Conservation (phyloP, 2,329 filamentous ascomycete genomes). For the Calonectria montana region DNA sequence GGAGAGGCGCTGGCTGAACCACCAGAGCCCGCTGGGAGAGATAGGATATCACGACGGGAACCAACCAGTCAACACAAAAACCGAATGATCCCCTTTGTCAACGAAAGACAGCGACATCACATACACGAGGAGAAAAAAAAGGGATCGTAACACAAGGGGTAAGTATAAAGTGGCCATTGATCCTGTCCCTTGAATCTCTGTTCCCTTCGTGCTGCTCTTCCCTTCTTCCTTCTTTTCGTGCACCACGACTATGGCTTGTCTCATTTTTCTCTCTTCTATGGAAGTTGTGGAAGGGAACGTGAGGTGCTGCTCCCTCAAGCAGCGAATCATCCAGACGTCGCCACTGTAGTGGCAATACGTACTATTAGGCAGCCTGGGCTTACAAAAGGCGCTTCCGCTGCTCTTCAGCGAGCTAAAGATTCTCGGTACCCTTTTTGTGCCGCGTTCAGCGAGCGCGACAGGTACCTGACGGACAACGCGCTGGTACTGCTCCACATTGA, state of each 20-base stretch:
- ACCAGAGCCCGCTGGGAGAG: neutral
- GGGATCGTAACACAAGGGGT: neutral
- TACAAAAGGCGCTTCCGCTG: neutral
- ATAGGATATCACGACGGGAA: constrained; percentile 9
- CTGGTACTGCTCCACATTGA: constrained; percentile 10
- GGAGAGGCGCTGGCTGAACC: neutral
- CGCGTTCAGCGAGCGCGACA: constrained; percentile 1
- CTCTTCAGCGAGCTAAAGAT: neutral
- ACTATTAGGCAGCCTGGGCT: neutral
- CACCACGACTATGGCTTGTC: neutral
- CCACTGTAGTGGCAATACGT: neutral
- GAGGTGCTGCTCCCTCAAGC: neutral
- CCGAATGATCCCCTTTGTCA: neutral
- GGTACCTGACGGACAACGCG: neutral
- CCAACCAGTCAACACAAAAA: neutral
- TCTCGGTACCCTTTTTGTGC: neutral
- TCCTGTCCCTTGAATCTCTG: neutral
- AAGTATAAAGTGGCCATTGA: neutral
- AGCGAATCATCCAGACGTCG: neutral
- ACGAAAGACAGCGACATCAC: neutral
- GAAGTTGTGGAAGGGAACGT: neutral
- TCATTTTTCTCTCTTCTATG: neutral
- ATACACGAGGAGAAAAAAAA: neutral
- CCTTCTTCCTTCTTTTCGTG: neutral
- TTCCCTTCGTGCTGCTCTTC: neutral